Evolutionary conservation across 129 eudicot species (phyloP).

Genomic region (Flaveria trinervia): DNA sequence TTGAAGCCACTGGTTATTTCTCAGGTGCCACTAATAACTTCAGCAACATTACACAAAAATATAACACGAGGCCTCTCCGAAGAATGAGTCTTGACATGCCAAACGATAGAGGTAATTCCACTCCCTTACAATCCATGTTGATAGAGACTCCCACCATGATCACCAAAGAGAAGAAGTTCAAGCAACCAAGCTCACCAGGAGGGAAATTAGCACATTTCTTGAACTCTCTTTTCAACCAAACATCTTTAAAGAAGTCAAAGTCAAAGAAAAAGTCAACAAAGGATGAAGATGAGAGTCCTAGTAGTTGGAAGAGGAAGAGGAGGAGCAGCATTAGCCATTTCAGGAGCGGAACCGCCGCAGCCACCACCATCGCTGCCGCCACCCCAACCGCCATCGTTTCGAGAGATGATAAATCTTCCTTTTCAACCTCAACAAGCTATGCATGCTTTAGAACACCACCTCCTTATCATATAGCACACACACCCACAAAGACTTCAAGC

Average conservation of each 20-base stretch:
- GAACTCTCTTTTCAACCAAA: constrained; percentile 78
- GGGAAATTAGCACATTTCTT: constrained; percentile 78
- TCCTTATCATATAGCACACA: constrained; percentile 41
- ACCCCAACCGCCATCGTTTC: not conserved
- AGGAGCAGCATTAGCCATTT: constrained; percentile 92
- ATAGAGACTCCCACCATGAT: constrained; percentile 38
- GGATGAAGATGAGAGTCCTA: constrained; percentile 62
- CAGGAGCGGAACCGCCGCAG: constrained; percentile 32
- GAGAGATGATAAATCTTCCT: constrained; percentile 40
- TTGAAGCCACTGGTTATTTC: constrained; percentile 82
- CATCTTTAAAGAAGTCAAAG: constrained; percentile 54
- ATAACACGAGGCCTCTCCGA: constrained; percentile 25
- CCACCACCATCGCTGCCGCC: constrained; percentile 13
- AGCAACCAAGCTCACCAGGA: constrained; percentile 96
- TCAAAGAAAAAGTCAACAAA: constrained; percentile 53
- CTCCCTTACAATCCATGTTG: constrained; percentile 41
- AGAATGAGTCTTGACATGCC: constrained; percentile 80
- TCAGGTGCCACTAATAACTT: constrained; percentile 39
- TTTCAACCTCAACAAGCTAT: constrained; percentile 43
- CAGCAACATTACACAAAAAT: constrained; percentile 17
- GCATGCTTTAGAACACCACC: constrained; percentile 81
- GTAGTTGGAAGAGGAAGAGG: constrained; percentile 69
- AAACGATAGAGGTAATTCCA: constrained; percentile 33
- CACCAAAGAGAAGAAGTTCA: constrained; percentile 56
- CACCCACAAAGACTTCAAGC: constrained; percentile 54